These are phyloP conservation scores for Grigorovia yakushimaensis DNA, from an alignment of 805 yeast genomes.

Conservation along the genomic window DNA sequence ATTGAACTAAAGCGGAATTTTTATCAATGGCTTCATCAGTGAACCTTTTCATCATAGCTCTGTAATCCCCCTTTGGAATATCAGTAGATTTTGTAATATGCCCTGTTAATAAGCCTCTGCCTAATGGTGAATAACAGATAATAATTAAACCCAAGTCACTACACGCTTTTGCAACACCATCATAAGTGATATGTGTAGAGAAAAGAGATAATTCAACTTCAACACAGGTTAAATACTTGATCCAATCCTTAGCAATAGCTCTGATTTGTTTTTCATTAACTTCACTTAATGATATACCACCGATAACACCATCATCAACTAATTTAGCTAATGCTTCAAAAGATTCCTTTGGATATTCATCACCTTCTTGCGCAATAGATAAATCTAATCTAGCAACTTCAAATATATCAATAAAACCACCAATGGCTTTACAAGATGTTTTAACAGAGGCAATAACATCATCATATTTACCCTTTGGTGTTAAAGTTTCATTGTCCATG, in stretches of 20 bases:
- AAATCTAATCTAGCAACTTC: conserved; percentile 67
- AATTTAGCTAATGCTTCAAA: conserved; percentile 46
- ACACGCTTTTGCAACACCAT: conserved; percentile 56
- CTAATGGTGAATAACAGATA: conserved; percentile 75
- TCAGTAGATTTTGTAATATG: conserved; percentile 36
- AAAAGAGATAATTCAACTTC: conserved; percentile 75
- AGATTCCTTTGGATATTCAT: conserved; percentile 39
- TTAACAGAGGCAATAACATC: conserved; percentile 40
- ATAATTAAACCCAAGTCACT: conserved; percentile 53
- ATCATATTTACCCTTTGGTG: conserved; percentile 44
- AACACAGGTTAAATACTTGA: conserved; percentile 49
- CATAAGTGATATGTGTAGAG: conserved; percentile 46
- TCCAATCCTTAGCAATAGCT: conserved; percentile 43
- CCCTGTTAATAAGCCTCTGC: conserved; percentile 72
- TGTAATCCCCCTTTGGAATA: conserved; percentile 42
- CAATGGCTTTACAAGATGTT: conserved; percentile 31
- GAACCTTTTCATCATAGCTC: conserved; percentile 47
- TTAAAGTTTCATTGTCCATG: conserved; percentile 26
- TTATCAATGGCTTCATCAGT: conserved; percentile 43
- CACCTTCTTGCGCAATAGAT: conserved; percentile 14
- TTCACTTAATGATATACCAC: conserved; percentile 69
- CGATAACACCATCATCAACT: conserved; percentile 54
- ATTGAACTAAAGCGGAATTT: conserved; percentile 42
- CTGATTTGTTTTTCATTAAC: conserved; percentile 51
- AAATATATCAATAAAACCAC: conserved; percentile 49